Percentiles rank a stretch among this genome's conserved stretches.
Evolutionary conservation across 345 rosid species (phyloP).

Genomic region (Kernera saxatilis): DNA sequence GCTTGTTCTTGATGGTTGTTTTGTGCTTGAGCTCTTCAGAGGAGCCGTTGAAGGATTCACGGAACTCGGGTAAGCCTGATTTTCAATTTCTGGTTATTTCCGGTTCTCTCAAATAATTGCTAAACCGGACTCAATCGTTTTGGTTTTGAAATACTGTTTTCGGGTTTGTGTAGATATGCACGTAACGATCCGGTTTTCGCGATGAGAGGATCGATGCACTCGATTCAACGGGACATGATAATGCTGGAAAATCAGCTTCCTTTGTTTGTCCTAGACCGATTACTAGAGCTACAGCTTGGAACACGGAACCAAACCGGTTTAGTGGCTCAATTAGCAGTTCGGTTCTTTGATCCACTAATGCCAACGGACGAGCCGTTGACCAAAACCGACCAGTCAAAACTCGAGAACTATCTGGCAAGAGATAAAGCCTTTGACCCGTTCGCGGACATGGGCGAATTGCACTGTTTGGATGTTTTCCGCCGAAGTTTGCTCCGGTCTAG

Average conservation of each 20-base stretch:
- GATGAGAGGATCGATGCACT: slow-evolving; percentile 87
- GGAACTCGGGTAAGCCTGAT: slow-evolving; percentile 36
- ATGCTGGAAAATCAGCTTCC: slow-evolving; percentile 90
- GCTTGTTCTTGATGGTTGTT: slow-evolving; percentile 88
- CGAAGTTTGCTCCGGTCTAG: slow-evolving; percentile 56
- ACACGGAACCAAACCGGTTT: slow-evolving; percentile 52
- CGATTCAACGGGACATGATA: slow-evolving; percentile 83
- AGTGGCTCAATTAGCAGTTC: slow-evolving; percentile 55
- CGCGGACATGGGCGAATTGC: slow-evolving; percentile 55
- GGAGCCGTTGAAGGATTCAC: slow-evolving; percentile 72
- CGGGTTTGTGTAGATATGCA: slow-evolving; percentile 35
- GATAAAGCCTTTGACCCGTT: slow-evolving; percentile 53
- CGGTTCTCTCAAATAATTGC: not conserved
- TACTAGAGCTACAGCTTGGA: slow-evolving; percentile 62
- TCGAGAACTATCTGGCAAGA: slow-evolving; percentile 39
- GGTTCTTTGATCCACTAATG: slow-evolving; percentile 79
- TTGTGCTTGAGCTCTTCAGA: slow-evolving; percentile 66
- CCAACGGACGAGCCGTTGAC: slow-evolving; percentile 88
- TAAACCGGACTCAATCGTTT: not conserved
- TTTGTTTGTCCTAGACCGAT: slow-evolving; percentile 55
- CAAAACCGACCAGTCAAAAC: slow-evolving; percentile 41
- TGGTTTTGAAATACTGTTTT: not conserved
- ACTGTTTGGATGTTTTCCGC: slow-evolving; percentile 74
- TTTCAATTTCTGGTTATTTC: not conserved
- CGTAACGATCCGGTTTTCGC: slow-evolving; percentile 78